phyloP scores from a whole-genome alignment of 2,329 filamentous ascomycete species.

The Diaporthe sp. region DNA sequence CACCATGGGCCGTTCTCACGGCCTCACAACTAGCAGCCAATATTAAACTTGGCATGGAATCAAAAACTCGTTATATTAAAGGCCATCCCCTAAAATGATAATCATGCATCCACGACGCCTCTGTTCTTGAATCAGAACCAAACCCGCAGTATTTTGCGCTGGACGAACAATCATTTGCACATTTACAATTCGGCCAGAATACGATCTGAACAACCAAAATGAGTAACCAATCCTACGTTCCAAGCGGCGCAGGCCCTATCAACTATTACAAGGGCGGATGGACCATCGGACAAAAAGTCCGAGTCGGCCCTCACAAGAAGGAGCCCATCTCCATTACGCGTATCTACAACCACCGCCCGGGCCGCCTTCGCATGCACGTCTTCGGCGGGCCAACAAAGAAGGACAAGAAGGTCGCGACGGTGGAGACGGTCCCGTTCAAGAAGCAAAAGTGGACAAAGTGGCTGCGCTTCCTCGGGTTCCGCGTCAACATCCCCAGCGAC shows the following conservation, averaged over 20 bases:
- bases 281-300: conserved; percentile 13
- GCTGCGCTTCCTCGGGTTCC: not conserved
- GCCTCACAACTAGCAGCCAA: not conserved
- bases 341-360: not conserved
- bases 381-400: conserved; percentile 9
- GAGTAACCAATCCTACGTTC: not conserved
- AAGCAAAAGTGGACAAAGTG: conserved; percentile 3
- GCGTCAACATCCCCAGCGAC: not conserved
- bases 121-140: not conserved
- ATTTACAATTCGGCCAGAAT: not conserved
- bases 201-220: not conserved
- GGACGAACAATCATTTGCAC: not conserved
- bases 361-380: conserved; percentile 10
- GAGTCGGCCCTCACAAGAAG: conserved; percentile 20
- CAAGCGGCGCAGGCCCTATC: not conserved
- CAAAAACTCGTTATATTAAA: not conserved
- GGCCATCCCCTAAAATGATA: not conserved
- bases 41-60: not conserved
- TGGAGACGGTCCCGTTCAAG: conserved; percentile 19
- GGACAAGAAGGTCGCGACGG: conserved; percentile 1
- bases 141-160: not conserved
- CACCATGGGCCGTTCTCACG: not conserved
- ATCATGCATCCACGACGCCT: not conserved
- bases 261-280: conserved; percentile 18
- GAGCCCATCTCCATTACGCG: conserved; percentile 15